A percentile compares a stretch with the other conserved stretches of the same genome.
These are phyloP conservation scores for Hemisphaericaspora subhashii DNA, from an alignment of 1,139 yeast species.

Conservation along the genomic window DNA sequence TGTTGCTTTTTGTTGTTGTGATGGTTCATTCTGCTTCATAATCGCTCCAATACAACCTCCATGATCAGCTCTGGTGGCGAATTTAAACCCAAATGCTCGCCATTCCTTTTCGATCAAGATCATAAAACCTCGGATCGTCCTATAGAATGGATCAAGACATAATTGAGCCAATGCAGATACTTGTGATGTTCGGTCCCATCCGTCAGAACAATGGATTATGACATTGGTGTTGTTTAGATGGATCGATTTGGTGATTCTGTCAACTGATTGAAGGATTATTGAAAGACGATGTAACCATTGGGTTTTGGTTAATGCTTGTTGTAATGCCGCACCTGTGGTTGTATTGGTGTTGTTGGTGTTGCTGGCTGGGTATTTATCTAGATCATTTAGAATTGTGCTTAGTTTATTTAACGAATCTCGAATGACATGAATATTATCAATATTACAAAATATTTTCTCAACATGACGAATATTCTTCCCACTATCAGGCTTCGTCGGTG, in stretches of 20 bases:
- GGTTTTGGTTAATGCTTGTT: conserved; percentile 56
- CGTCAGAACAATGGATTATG: conserved; percentile 92
- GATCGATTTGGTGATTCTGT: conserved; percentile 73
- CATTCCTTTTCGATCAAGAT: conserved; percentile 89
- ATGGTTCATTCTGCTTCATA: conserved; percentile 22
- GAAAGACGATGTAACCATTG: conserved; percentile 80
- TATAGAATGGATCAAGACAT: conserved; percentile 84
- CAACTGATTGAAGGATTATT: conserved; percentile 72
- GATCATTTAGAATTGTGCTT: conserved; percentile 61
- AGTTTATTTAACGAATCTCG: conserved; percentile 75
- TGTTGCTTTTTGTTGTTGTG: too few species aligned
- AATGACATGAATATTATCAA: conserved; percentile 95
- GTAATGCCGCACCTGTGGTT: conserved; percentile 29
- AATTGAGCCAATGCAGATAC: conserved; percentile 80
- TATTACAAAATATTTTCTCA: conserved; percentile 77
- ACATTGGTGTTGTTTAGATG: conserved; percentile 82
- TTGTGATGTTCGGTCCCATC: conserved; percentile 97
- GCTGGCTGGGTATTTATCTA: conserved; percentile 53
- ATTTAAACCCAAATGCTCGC: conserved; percentile 92
- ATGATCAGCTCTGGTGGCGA: conserved; percentile 81
- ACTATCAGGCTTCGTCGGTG: too few species aligned
- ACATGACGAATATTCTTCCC: conserved; percentile 26
- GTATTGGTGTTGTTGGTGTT: conserved; percentile 15
- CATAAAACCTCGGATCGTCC: conserved; percentile 87
- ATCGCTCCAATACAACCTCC: conserved; percentile 50